These are phyloP conservation scores for Lepidium didymum DNA, from an alignment of 345 rosid genomes.

Conservation along the genomic window DNA sequence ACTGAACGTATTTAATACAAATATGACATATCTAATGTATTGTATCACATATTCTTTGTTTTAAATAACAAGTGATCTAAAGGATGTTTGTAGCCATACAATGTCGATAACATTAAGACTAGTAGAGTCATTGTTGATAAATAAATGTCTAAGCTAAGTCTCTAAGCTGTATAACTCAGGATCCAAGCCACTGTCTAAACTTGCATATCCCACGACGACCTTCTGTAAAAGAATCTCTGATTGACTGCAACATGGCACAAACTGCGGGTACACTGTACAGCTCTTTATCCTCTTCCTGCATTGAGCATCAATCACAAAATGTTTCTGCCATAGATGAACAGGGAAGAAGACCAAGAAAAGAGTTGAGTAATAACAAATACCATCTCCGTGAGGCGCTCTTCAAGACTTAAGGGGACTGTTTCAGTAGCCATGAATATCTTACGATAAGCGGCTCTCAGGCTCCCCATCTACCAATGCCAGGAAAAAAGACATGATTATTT, in stretches of 20 bases:
- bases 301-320: conserved; percentile 2
- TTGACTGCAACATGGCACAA: conserved; percentile 58
- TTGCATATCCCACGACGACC: conserved; percentile 87
- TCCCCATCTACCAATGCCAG: conserved; percentile 43
- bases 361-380: conserved; percentile 30
- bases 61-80: background rate
- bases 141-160: background rate
- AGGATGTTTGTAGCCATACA: background rate
- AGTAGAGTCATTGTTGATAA: background rate
- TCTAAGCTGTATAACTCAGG: conserved; percentile 14
- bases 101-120: background rate
- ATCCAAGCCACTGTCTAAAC: conserved; percentile 49
- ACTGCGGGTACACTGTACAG: conserved; percentile 48
- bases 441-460: conserved; percentile 68
- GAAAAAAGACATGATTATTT: background rate
- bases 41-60: background rate
- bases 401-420: conserved; percentile 39
- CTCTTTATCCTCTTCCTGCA: conserved; percentile 50
- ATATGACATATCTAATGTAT: background rate
- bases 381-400: conserved; percentile 72
- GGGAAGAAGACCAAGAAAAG: background rate
- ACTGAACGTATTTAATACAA: no score
- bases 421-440: conserved; percentile 71
- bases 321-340: background rate
- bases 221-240: conserved; percentile 62